Evolutionary conservation across 2,329 filamentous ascomycete species (phyloP).

Genomic region (Endocalyx cinctus): DNA sequence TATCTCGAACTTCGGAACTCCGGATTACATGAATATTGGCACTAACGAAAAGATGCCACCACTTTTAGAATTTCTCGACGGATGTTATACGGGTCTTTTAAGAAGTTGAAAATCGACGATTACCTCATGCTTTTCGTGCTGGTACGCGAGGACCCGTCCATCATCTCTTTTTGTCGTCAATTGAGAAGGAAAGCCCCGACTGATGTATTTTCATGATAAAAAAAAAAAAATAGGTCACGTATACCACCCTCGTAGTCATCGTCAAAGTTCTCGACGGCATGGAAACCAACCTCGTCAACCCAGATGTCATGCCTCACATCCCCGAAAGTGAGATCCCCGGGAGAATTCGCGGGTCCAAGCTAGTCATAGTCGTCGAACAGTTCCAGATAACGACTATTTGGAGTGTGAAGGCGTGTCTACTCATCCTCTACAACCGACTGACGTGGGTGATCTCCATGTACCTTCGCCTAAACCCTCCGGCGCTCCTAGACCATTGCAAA

Average conservation of each 20-base stretch:
- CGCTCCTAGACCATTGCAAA: too few relatives aligned
- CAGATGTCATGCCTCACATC: slow-evolving; percentile 35
- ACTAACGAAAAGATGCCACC: too few relatives aligned
- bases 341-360: slow-evolving; percentile 52
- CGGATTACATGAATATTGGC: too few relatives aligned
- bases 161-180: not conserved
- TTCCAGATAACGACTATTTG: slow-evolving; percentile 58
- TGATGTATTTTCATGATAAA: not conserved
- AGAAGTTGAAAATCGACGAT: slow-evolving; percentile 50
- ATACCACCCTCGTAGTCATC: slow-evolving; percentile 49
- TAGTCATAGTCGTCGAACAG: slow-evolving; percentile 58
- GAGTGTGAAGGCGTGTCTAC: slow-evolving; percentile 51
- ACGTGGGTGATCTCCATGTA: slow-evolving; percentile 32
- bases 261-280: slow-evolving; percentile 52
- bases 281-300: slow-evolving; percentile 56
- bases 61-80: slow-evolving; percentile 33
- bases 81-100: slow-evolving; percentile 38
- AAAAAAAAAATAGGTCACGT: slow-evolving; percentile 29
- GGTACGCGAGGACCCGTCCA: slow-evolving; percentile 33
- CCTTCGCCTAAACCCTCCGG: not conserved
- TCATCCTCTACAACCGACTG: slow-evolving; percentile 53
- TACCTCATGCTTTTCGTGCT: slow-evolving; percentile 50
- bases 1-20: too few relatives aligned
- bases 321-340: slow-evolving; percentile 35
- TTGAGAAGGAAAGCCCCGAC: not conserved